A percentile compares a stretch with the other conserved stretches of the same genome.
Evolutionary conservation across 2,329 filamentous ascomycete genomes (phyloP).

Genomic region (Trichoderma gracile): DNA sequence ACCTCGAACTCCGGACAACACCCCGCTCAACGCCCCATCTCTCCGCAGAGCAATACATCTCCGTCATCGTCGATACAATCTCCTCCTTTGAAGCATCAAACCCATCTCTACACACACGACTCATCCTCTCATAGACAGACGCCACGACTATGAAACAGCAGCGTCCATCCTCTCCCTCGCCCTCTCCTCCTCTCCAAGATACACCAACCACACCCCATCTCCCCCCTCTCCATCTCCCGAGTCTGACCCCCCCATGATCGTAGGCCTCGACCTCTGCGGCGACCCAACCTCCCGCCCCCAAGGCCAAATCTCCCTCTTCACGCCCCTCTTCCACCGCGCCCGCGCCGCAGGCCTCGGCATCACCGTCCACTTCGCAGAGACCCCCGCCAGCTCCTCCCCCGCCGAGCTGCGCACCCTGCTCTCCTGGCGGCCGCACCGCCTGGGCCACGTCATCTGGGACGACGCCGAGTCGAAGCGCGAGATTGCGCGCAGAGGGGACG

Average conservation of each 20-base stretch:
- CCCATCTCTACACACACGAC: constrained; percentile 55
- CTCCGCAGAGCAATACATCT: constrained; percentile 64
- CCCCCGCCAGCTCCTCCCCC: constrained; percentile 55
- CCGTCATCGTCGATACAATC: constrained; percentile 66
- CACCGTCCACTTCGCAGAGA: constrained; percentile 79
- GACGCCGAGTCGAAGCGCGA: constrained; percentile 58
- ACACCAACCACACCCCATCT: not conserved
- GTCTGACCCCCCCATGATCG: constrained; percentile 45
- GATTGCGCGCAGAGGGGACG: constrained; percentile 46
- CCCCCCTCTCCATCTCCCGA: too few relatives aligned
- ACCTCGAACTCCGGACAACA: constrained; percentile 79
- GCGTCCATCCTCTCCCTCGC: constrained; percentile 65
- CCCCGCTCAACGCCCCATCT: constrained; percentile 64
- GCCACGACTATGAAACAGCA: constrained; percentile 60
- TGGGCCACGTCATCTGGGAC: constrained; percentile 80
- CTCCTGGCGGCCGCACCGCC: constrained; percentile 63
- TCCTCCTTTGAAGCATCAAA: constrained; percentile 47
- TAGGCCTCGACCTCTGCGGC: constrained; percentile 78
- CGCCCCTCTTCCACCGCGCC: constrained; percentile 61
- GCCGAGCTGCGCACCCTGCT: constrained; percentile 66
- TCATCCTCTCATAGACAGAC: constrained; percentile 75
- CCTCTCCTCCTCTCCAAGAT: constrained; percentile 47
- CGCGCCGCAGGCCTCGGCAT: constrained; percentile 56
- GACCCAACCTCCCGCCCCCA: constrained; percentile 58
- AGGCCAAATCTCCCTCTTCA: constrained; percentile 62